These are phyloP conservation scores for Epithele typhae DNA, from an alignment of 768 basidiomycete genomes.

Conservation along the genomic window DNA sequence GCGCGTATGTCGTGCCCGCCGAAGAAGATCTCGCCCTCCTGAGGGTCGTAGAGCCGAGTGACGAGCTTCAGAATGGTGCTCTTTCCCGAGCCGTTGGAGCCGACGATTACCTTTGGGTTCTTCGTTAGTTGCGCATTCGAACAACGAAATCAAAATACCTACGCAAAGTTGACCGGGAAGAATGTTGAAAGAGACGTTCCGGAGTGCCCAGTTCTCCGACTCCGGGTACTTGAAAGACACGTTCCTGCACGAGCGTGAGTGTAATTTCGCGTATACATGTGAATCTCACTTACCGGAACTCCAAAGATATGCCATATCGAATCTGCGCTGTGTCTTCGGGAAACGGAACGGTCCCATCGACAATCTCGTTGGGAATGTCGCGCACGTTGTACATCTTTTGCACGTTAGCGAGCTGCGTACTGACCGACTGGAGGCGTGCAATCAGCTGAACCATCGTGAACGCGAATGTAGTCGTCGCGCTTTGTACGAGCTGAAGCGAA, in stretches of 20 bases:
- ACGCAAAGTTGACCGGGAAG: conserved; percentile 65
- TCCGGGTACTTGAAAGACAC: conserved; percentile 69
- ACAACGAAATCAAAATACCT: conserved; percentile 18
- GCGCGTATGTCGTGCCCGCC: conserved; percentile 59
- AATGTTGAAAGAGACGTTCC: conserved; percentile 63
- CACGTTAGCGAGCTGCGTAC: conserved; percentile 2
- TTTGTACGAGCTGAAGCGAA: conserved; percentile 25
- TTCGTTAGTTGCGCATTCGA: no score
- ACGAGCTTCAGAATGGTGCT: conserved; percentile 77
- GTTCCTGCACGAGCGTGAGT: conserved; percentile 44
- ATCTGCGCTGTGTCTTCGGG: conserved; percentile 21
- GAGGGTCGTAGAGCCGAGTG: conserved; percentile 64
- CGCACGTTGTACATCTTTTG: conserved; percentile 14
- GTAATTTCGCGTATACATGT: conserved; percentile 53
- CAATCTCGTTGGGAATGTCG: conserved; percentile 4
- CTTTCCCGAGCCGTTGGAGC: conserved; percentile 74
- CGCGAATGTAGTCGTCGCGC: conserved; percentile 16
- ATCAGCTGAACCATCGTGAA: conserved; percentile 16
- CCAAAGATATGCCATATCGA: conserved; percentile 46
- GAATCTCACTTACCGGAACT: conserved; percentile 44
- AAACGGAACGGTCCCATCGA: conserved; percentile 7
- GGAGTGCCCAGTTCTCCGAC: conserved; percentile 46
- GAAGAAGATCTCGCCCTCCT: conserved; percentile 63
- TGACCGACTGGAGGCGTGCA: neutral
- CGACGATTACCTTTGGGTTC: conserved; percentile 64